Base-by-base conservation (phyloP, 225 moss, liverwort and hornwort species). In the Climacium dendroides region DNA sequence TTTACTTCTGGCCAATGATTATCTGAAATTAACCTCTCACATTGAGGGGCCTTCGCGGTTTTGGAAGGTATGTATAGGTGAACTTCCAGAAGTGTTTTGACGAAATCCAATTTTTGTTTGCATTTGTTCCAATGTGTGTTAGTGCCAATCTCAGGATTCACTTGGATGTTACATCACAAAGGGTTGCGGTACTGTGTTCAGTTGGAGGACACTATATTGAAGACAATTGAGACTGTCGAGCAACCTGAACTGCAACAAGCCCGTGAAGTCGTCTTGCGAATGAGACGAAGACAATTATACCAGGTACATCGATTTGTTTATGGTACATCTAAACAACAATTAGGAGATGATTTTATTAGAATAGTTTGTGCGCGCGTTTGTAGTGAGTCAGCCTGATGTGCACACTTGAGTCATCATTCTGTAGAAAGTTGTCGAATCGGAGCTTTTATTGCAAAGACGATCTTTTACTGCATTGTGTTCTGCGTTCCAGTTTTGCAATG, bases 211-310 rank as follows among this genome's bases (percentile, higher is more conserved):
- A 90, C 95, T 58, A 75, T 97, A 74, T 77, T 97, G 90, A 97
- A 96, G 84, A 87, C 95, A 45, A 97, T 97, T 37, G 97, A 97
- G 92, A 95, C 92, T 87, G 92, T 96, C 28, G 88, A 89, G 74
- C 96, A 95, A 91, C 95, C 93, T 79, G 97, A 97, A 91, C 89
- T 97, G 62, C 94, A 94, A 78, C 83, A 92, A 89, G 93, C 97
- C 81, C 93, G 92, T 88, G 89, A 95, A 85, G 62, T 97, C 64
- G 89, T 97, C 60, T 86, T 92, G 87, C 96, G 96, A 74, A 93
- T 97, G 93, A 94, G 96, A 85, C 91, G 97, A 74, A 96, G 96
- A 89, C 94, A 97, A 87, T 92, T 97, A 57, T 97, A 96, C 91
- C 94, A 96, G 95, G 97, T 97, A 90, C 80, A 79, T 87, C 72